Conservation (phyloP, 805 yeast species). For the Cyberlindnera xylosilytica region DNA sequence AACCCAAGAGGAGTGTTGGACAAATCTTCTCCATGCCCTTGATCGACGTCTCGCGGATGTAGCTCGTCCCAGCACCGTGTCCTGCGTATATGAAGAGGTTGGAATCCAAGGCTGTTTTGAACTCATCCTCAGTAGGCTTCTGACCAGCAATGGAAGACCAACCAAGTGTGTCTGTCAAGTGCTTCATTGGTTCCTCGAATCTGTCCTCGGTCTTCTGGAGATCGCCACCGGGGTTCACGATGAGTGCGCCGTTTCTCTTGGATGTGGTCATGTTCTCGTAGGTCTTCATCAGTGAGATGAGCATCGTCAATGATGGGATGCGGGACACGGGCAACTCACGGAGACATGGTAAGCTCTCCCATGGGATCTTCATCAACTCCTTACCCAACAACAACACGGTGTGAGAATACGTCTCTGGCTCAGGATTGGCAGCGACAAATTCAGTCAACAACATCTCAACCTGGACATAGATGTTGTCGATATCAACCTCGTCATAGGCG, state of each 20-base stretch:
- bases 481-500: conserved; percentile 63
- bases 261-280: conserved; percentile 20
- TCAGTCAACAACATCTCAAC: conserved; percentile 44
- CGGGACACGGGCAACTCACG: conserved; percentile 59
- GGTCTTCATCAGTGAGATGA: conserved; percentile 37
- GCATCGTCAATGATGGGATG: conserved; percentile 59
- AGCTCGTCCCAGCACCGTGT: conserved; percentile 96
- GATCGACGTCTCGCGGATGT: conserved; percentile 53
- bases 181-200: conserved; percentile 44
- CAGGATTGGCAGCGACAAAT: conserved; percentile 22
- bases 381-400: conserved; percentile 68
- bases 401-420: conserved; percentile 38
- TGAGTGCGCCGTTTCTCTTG: conserved; percentile 45
- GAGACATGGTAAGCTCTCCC: conserved; percentile 77
- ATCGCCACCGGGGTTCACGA: conserved; percentile 84
- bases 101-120: conserved; percentile 42
- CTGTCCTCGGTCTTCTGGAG: conserved; percentile 59
- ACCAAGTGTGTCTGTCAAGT: conserved; percentile 26
- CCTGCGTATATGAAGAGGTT: conserved; percentile 77
- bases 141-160: conserved; percentile 56
- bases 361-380: conserved; percentile 69
- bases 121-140: conserved; percentile 55
- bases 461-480: conserved; percentile 51
- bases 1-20: conserved; percentile 75
- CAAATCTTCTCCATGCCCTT: conserved; percentile 44